Conservation (phyloP, 345 rosid genomes). For the Adansonia digitata region DNA sequence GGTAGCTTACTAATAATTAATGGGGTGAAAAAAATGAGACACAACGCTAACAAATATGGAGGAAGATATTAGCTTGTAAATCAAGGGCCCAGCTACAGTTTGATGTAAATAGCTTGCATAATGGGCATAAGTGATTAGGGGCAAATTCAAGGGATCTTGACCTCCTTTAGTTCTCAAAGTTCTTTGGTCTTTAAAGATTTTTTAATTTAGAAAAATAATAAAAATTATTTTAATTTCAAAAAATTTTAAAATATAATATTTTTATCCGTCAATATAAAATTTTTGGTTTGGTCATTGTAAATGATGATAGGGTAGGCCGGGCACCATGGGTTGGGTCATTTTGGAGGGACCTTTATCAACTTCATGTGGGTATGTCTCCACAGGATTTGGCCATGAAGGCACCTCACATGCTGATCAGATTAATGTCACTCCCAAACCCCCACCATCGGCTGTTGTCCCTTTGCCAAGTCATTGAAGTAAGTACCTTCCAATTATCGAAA, state of each 20-base stretch:
- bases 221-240: too few relatives aligned
- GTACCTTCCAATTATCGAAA: conserved; percentile 3
- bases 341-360: neutral
- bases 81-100: neutral
- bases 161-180: too few relatives aligned
- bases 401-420: neutral
- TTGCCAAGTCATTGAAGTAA: conserved; percentile 4
- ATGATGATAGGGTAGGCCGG: neutral
- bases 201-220: too few relatives aligned
- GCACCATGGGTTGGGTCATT: neutral
- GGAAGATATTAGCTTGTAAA: neutral
- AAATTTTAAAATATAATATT: too few relatives aligned
- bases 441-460: neutral
- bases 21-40: neutral
- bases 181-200: too few relatives aligned
- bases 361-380: conserved; percentile 13
- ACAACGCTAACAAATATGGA: neutral
- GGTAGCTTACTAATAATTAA: neutral
- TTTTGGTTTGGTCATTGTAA: too few relatives aligned
- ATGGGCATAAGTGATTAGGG: neutral
- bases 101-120: neutral
- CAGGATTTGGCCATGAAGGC: conserved; percentile 3
- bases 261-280: too few relatives aligned
- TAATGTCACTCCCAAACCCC: conserved; percentile 1
- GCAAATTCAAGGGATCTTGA: too few relatives aligned